These are phyloP conservation scores for Phialocephala sp. DNA, from an alignment of 2,329 filamentous ascomycete species.

Conservation along the genomic window DNA sequence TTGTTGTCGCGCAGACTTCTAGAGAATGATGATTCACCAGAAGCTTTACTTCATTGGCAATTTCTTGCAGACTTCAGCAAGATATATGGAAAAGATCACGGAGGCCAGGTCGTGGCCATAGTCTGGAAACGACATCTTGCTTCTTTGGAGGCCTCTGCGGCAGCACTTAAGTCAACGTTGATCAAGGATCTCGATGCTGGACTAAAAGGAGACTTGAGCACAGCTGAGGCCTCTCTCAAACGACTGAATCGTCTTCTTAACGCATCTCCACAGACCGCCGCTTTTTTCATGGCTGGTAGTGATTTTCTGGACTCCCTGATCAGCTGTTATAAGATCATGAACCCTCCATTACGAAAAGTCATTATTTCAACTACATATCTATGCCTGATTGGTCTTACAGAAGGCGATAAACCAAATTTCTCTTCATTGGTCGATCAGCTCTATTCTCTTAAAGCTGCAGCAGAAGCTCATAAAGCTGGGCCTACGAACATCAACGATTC, in stretches of 20 bases:
- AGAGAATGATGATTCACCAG: constrained; percentile 49
- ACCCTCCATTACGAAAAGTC: constrained; percentile 66
- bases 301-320: constrained; percentile 84
- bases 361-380: constrained; percentile 78
- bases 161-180: constrained; percentile 65
- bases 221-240: constrained; percentile 60
- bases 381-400: constrained; percentile 72
- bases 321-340: constrained; percentile 67
- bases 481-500: constrained; percentile 67
- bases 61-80: constrained; percentile 73
- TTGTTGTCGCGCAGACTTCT: constrained; percentile 66
- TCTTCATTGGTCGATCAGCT: constrained; percentile 82
- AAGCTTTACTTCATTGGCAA: constrained; percentile 63
- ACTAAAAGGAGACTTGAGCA: constrained; percentile 58
- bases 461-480: constrained; percentile 65
- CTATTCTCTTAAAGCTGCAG: constrained; percentile 76
- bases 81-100: constrained; percentile 68
- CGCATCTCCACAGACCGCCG: constrained; percentile 60
- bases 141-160: constrained; percentile 59
- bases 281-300: constrained; percentile 78
- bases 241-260: constrained; percentile 68
- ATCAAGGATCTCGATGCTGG: constrained; percentile 68
- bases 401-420: constrained; percentile 69
- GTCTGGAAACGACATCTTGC: constrained; percentile 59
- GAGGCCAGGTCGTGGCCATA: constrained; percentile 54